phyloP scores from a whole-genome alignment of 257 asterid genomes.

The Orobanche coerulescens region DNA sequence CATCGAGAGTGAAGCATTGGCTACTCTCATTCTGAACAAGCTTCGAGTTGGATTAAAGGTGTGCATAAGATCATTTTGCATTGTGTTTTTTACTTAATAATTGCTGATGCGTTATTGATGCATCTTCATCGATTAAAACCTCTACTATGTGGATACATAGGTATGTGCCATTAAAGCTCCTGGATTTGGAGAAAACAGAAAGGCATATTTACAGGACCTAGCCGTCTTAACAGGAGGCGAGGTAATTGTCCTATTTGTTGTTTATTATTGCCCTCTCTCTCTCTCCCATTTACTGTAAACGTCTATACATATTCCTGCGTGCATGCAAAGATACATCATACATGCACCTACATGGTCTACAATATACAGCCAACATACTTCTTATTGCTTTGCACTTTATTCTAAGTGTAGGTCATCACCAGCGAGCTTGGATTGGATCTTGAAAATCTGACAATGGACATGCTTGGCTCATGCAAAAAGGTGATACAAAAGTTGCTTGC shows the following conservation, averaged over 20 bases:
- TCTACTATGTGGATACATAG: slow-evolving; percentile 22
- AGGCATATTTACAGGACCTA: slow-evolving; percentile 45
- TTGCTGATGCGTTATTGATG: not conserved
- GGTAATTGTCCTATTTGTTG: slow-evolving; percentile 22
- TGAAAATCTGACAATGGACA: slow-evolving; percentile 35
- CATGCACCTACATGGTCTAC: not conserved
- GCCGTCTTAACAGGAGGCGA: slow-evolving; percentile 54
- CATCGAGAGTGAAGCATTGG: slow-evolving; percentile 48
- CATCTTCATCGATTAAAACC: not conserved
- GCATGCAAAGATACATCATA: not conserved
- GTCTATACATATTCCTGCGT: not conserved
- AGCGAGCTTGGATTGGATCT: slow-evolving; percentile 47
- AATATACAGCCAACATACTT: not conserved
- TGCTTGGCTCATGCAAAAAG: slow-evolving; percentile 55
- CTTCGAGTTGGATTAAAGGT: slow-evolving; percentile 58
- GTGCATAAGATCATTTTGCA: not conserved
- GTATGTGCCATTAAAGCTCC: slow-evolving; percentile 66
- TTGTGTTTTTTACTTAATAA: not conserved
- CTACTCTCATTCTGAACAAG: slow-evolving; percentile 50
- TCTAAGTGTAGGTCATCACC: slow-evolving; percentile 28
- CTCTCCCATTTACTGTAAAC: not conserved
- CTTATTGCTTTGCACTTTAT: not conserved
- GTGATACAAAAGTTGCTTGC: slow-evolving; percentile 12
- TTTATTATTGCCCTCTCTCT: not conserved
- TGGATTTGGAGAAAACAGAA: slow-evolving; percentile 61